A percentile compares a stretch with the other conserved stretches of the same genome.
Conservation (phyloP, 2,329 filamentous ascomycete species). For the Aspergillus sp. region DNA sequence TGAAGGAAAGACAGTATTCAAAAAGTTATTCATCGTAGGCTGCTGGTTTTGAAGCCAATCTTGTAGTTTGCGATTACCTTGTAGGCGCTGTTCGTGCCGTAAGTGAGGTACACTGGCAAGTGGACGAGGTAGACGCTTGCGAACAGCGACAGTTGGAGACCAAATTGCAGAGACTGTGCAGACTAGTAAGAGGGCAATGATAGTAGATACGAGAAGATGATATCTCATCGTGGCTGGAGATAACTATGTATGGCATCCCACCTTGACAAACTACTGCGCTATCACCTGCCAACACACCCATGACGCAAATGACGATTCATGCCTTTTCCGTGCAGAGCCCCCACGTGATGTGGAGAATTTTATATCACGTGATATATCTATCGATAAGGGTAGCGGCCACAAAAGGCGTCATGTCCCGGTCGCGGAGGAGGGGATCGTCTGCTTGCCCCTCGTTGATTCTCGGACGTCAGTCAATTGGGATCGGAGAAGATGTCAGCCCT, state of each 20-base stretch:
- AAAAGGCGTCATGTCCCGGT: constrained; percentile 16
- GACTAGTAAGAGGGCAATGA: constrained; percentile 6
- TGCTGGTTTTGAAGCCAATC: constrained; percentile 18
- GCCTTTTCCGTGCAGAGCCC: neutral
- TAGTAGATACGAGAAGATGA: neutral
- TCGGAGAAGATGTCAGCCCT: constrained; percentile 41
- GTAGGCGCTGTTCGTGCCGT: constrained; percentile 6
- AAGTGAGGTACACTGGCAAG: constrained; percentile 11
- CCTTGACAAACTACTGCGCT: neutral
- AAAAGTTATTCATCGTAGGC: constrained; percentile 13
- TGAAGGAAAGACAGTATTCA: constrained; percentile 18
- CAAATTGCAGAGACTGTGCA: constrained; percentile 10
- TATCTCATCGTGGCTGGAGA: neutral
- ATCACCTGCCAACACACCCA: constrained; percentile 2
- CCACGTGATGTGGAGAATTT: constrained; percentile 10
- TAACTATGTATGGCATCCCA: neutral
- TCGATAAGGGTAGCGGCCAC: constrained; percentile 19
- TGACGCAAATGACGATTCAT: constrained; percentile 13
- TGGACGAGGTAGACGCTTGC: constrained; percentile 15
- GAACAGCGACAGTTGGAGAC: constrained; percentile 8
- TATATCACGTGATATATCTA: constrained; percentile 3
- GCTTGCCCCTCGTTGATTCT: constrained; percentile 2
- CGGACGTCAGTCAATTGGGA: constrained; percentile 13
- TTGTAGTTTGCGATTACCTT: constrained; percentile 7
- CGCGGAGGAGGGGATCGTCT: constrained; percentile 10